Evolutionary conservation across 2,329 filamentous ascomycete genomes (phyloP), one percentile per base, ranked within the genome.

Genomic region (Pyrenophora tritici-repentis): DNA sequence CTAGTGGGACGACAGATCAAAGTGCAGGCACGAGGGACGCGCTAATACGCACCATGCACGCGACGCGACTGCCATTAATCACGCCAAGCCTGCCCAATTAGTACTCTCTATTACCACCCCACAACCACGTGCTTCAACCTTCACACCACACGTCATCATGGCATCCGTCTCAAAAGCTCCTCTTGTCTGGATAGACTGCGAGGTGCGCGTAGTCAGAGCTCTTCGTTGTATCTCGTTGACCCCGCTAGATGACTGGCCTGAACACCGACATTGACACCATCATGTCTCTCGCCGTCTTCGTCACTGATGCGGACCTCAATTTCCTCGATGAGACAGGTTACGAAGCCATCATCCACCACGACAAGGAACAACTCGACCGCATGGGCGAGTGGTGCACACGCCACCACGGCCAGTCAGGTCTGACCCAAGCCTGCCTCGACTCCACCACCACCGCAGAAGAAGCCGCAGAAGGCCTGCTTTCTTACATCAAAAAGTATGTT

Each of bases 301-400:
- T 99, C 70, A 99, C 94, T 6, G 89, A 92, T 61, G 83, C 85
- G 45, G 79, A 91, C 55, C 83, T 99, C 16, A 83, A 89, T 50
- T 73, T 95, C 29, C 75, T 96, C 20, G 91, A 96, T 53, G 78
- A 85, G 18, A 73, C 81, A 26, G 93, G 93, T 61, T 96, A 89
- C 80, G 90, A 95, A 67, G 83, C 83, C 22, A 80, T 93, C 38
- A 83, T 99, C 50, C 87, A 93, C 71, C 89, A 90, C 64, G 79
- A 85, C 1, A 79, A 86, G 65, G 79, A 84, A 46, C 82, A 84
- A 35, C 84, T 97, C 63, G 86, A 87, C 66, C 74, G 79, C 66
- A 97, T 99, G 87, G 90, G 89, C 62, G 86, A 87, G 43, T 99
- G 94, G 94, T 97, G 94, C 75, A 89, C 83, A 42, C 78, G 79